Conservation (phyloP, 352 stramenopile genomes). For the Pythium myriotylum region DNA sequence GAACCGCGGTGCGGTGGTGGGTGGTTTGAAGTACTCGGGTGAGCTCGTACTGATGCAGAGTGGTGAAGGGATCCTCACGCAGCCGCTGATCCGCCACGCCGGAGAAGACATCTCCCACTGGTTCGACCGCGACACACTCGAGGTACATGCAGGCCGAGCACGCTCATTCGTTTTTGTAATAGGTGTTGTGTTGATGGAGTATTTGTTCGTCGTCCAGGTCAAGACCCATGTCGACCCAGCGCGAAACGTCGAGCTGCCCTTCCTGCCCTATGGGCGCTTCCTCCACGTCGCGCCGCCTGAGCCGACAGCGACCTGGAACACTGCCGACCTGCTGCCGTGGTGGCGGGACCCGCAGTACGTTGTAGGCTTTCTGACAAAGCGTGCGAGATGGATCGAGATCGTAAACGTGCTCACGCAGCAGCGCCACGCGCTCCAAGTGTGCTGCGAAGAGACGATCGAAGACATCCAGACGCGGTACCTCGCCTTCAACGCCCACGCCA, state of each 20-base stretch:
- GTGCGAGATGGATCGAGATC: conserved; percentile 77
- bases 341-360: conserved; percentile 82
- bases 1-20: conserved; percentile 46
- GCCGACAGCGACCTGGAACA: conserved; percentile 75
- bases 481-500: conserved; percentile 85
- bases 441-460: conserved; percentile 84
- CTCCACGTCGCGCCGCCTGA: conserved; percentile 86
- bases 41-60: not conserved
- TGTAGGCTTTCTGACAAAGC: conserved; percentile 72
- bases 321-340: conserved; percentile 80
- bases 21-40: not conserved
- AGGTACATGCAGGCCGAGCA: conserved; percentile 42
- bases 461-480: conserved; percentile 91
- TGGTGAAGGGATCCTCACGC: conserved; percentile 60
- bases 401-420: conserved; percentile 93
- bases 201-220: conserved; percentile 42
- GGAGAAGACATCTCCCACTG: conserved; percentile 92
- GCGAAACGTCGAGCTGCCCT: conserved; percentile 75
- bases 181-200: too few species aligned
- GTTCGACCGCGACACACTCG: conserved; percentile 79
- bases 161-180: too few species aligned
- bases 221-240: conserved; percentile 81
- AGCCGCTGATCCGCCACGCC: conserved; percentile 82
- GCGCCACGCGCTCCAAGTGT: conserved; percentile 79
- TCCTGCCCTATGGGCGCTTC: conserved; percentile 85